Evolutionary conservation across 805 yeast genomes (phyloP), one percentile per base, ranked within the genome.

Genomic region (Tetrapisispora fleetii): DNA sequence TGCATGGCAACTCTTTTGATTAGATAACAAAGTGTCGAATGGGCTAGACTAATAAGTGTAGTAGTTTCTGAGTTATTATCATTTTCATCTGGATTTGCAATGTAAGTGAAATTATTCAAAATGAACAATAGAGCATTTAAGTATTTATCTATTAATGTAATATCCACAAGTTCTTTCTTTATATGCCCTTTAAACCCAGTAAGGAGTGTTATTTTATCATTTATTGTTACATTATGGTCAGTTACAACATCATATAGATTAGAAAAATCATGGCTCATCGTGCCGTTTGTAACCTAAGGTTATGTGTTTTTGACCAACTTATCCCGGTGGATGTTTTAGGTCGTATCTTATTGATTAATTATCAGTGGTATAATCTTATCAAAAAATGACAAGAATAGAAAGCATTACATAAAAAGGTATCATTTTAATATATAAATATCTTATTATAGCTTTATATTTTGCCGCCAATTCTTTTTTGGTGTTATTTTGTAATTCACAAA

Each of bases 11-110:
- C 65, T 10, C 79, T 61, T 50, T 73, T 72, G 22, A 71, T 63
- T 16, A 75, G 54, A 54, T 75, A 74, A 51, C 76, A 72, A 18
- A 74, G 54, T 28, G 76, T 59, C 1, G 76, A 68, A 50, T 74
- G 73, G 0, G 75, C 61, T 16, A 64, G 50, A 1, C 50, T 19
- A 4, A 53, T n/a, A 21, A 59, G 37, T 33, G 52, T 54, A 19
- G 24, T 21, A 21, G 2, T 41, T 18, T 37, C 43, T 41, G 27
- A 46, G 45, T 39, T 13, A n/a, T 5, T 52, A 36, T 40, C 44
- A 28, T 22, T 32, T 16, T 19, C 21, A n/a, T 19, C 13, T 24
- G 36, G 13, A 18, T 27, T 19, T 10, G 32, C 8, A 17, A 28
- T n/a, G 18, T 24, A 32, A 5, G 21, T 6, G 37, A 27, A 46